These are phyloP conservation scores for Excoecaria agallocha DNA, from an alignment of 345 rosid genomes.

Conservation along the genomic window DNA sequence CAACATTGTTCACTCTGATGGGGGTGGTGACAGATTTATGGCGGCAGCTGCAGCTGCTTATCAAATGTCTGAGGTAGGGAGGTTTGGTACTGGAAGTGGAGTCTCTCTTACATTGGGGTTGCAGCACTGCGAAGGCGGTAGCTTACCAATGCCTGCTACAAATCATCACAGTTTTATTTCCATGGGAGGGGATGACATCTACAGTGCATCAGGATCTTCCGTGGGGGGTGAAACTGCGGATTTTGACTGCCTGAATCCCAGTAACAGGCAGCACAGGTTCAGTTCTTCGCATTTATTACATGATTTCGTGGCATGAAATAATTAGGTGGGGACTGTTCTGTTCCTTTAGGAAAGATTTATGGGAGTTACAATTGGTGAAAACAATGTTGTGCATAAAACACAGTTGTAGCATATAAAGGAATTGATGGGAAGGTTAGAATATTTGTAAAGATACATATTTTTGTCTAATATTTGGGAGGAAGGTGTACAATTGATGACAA, in stretches of 20 bases:
- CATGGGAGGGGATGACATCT: constrained; percentile 46
- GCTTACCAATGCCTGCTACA: constrained; percentile 44
- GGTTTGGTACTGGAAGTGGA: constrained; percentile 48
- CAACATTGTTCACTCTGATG: constrained; percentile 32
- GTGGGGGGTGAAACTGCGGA: constrained; percentile 47
- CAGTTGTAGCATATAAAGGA: constrained; percentile 15
- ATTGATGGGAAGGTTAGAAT: constrained; percentile 24
- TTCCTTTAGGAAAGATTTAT: constrained; percentile 7
- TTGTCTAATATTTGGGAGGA: constrained; percentile 16
- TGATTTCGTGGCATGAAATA: constrained; percentile 77
- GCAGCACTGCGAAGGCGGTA: constrained; percentile 65
- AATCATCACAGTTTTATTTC: constrained; percentile 45
- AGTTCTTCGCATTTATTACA: constrained; percentile 63
- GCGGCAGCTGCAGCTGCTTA: constrained; percentile 47
- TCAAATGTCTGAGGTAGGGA: constrained; percentile 52
- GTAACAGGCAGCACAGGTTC: constrained; percentile 61
- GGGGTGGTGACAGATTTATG: constrained; percentile 42
- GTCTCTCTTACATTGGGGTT: constrained; percentile 77
- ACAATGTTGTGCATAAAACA: constrained; percentile 26
- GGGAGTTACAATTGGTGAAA: constrained; percentile 11
- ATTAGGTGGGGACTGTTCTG: not conserved
- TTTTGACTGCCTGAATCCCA: constrained; percentile 57
- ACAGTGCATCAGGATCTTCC: constrained; percentile 35
- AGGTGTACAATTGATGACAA: constrained; percentile 23
- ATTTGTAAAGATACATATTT: constrained; percentile 31